These are phyloP conservation scores for Fusarium goolgardi DNA, from an alignment of 2,329 filamentous ascomycete genomes.

Conservation along the genomic window DNA sequence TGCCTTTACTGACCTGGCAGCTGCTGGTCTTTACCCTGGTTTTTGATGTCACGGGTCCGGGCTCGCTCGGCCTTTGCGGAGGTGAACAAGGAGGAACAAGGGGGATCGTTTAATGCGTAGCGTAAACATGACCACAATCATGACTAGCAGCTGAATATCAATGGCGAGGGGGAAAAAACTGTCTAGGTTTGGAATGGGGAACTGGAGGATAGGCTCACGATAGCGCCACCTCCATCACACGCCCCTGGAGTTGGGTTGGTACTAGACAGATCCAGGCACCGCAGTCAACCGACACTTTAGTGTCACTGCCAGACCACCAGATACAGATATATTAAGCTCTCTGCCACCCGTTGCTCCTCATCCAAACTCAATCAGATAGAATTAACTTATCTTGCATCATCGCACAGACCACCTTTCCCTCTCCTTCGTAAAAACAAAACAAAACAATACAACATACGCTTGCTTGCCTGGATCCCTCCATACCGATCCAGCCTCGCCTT, in stretches of 20 bases:
- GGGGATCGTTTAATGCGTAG: background rate
- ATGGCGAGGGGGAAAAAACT: constrained; percentile 17
- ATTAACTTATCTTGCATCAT: constrained; percentile 39
- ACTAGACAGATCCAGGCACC: constrained; percentile 22
- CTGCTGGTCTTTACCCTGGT: background rate
- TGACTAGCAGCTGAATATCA: constrained; percentile 30
- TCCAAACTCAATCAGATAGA: constrained; percentile 27
- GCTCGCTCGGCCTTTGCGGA: constrained; percentile 39
- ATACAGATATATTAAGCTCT: constrained; percentile 36
- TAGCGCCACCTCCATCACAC: constrained; percentile 40
- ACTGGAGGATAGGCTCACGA: constrained; percentile 29
- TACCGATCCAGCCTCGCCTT: constrained; percentile 25
- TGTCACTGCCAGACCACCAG: constrained; percentile 10
- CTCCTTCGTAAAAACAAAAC: constrained; percentile 33
- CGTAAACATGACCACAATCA: constrained; percentile 16
- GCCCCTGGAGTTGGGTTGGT: constrained; percentile 14
- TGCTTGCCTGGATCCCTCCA: constrained; percentile 35
- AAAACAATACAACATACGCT: constrained; percentile 5
- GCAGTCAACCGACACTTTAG: constrained; percentile 28
- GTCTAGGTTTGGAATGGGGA: constrained; percentile 32
- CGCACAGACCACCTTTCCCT: background rate
- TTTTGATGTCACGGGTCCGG: constrained; percentile 31
- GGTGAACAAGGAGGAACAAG: constrained; percentile 5
- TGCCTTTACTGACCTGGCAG: background rate
- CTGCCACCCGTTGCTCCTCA: constrained; percentile 28